These are phyloP conservation scores for Lizonia empirigonia DNA, from an alignment of 2,329 filamentous ascomycete species.

Conservation along the genomic window DNA sequence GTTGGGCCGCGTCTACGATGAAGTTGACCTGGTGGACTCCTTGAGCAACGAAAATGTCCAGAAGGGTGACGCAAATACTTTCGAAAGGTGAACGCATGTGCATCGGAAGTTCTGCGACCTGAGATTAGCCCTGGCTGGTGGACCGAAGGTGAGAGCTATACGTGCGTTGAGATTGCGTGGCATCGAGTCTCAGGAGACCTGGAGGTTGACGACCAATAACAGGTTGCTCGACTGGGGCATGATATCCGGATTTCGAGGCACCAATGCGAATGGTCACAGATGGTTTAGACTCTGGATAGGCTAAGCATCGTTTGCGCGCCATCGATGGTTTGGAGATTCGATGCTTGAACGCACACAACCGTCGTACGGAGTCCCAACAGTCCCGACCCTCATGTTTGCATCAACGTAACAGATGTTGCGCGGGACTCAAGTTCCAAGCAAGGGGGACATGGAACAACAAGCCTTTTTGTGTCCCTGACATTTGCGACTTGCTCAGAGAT, in stretches of 20 bases:
- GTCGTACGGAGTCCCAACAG: not conserved
- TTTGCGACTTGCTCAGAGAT: not conserved
- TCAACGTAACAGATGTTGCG: no score
- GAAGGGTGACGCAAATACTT: no score
- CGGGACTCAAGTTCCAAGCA: no score
- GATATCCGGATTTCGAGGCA: not conserved
- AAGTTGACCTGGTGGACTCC: not conserved
- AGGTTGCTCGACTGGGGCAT: no score
- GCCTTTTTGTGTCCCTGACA: no score
- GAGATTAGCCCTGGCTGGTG: not conserved
- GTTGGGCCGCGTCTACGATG: not conserved
- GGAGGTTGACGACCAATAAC: not conserved
- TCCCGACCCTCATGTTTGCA: no score
- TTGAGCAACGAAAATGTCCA: not conserved
- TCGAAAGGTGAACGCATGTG: not conserved
- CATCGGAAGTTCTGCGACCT: not conserved
- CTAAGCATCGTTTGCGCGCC: not conserved
- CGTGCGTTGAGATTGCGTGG: not conserved
- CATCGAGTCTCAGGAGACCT: not conserved
- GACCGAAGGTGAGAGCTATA: not conserved
- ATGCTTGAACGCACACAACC: not conserved
- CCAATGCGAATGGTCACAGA: not conserved
- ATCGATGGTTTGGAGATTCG: not conserved
- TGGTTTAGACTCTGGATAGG: not conserved
- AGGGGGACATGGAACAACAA: no score